phyloP scores from a whole-genome alignment of 768 basidiomycete species.

The Favolaschia claudopus region DNA sequence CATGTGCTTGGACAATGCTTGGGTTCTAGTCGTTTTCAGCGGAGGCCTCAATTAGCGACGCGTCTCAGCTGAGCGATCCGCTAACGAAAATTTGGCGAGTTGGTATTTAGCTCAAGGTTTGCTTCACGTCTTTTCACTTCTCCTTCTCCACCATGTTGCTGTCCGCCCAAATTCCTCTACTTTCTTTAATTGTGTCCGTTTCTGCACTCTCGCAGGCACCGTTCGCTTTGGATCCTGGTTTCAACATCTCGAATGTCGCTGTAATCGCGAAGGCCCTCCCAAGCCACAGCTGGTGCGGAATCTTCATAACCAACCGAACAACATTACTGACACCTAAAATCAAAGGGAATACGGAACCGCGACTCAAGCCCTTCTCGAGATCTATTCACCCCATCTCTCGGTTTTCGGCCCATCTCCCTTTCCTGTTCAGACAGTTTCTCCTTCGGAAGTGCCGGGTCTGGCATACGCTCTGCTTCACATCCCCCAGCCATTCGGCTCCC shows the following conservation, averaged over 20 bases:
- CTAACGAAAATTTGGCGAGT: no score
- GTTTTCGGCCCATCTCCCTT: conserved; percentile 40
- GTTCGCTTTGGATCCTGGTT: conserved; percentile 33
- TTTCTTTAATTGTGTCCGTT: conserved; percentile 25
- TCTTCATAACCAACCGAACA: no score
- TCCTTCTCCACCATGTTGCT: no score
- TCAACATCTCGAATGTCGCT: conserved; percentile 33
- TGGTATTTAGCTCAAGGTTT: no score
- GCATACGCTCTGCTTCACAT: conserved; percentile 30
- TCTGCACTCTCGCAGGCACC: conserved; percentile 2
- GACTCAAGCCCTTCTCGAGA: conserved; percentile 35
- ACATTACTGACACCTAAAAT: no score
- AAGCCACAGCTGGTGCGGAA: conserved; percentile 39
- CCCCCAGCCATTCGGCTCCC: conserved; percentile 25
- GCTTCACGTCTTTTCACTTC: no score
- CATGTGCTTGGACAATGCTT: no score
- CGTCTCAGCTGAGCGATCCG: no score
- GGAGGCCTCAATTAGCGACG: no score
- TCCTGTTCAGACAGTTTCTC: conserved; percentile 26
- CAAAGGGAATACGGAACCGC: conserved; percentile 43
- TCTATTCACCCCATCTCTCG: conserved; percentile 35
- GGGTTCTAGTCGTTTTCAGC: no score
- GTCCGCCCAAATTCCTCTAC: no score
- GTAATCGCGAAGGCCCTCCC: conserved; percentile 31
- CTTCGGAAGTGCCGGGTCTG: conserved; percentile 22